Conservation (phyloP, 2,329 filamentous ascomycete species). For the Cylindrodendrum hubeiense region DNA sequence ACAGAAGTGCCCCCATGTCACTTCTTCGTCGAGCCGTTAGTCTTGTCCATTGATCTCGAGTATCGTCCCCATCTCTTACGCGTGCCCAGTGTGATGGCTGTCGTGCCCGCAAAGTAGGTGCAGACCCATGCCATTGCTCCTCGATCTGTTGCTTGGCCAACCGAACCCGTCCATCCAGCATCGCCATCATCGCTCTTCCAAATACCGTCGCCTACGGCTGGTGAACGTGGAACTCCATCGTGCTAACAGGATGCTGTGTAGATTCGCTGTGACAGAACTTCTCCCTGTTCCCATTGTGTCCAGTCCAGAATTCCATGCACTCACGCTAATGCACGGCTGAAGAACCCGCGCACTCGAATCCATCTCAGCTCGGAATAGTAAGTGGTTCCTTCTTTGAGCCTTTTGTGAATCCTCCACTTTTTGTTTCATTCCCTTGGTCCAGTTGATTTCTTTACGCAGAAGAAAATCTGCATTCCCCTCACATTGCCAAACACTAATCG, state of each 20-base stretch:
- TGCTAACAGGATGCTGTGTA: conserved; percentile 16
- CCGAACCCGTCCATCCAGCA: not conserved
- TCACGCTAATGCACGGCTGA: conserved; percentile 47
- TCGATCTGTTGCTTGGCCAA: too few relatives aligned
- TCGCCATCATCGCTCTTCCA: not conserved
- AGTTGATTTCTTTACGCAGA: not conserved
- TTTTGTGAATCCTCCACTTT: too few relatives aligned
- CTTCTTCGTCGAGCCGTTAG: conserved; percentile 37
- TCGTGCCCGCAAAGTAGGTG: conserved; percentile 47
- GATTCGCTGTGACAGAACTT: conserved; percentile 53
- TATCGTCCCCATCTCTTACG: conserved; percentile 16
- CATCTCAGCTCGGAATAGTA: conserved; percentile 53
- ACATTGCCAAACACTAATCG: too few relatives aligned
- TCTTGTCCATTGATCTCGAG: not conserved
- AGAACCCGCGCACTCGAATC: conserved; percentile 51
- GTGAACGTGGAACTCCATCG: too few relatives aligned
- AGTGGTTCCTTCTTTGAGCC: conserved; percentile 22
- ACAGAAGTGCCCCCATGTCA: not conserved
- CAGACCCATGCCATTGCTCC: too few relatives aligned
- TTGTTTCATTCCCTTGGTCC: not conserved
- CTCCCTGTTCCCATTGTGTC: conserved; percentile 50
- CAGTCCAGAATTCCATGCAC: conserved; percentile 52
- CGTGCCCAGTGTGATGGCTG: conserved; percentile 46
- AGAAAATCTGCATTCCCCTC: too few relatives aligned
- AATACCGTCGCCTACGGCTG: not conserved